Percentiles rank a stretch among this genome's conserved stretches.
phyloP scores from a whole-genome alignment of 805 yeast genomes.

The Scheffersomyces amazonensis region DNA sequence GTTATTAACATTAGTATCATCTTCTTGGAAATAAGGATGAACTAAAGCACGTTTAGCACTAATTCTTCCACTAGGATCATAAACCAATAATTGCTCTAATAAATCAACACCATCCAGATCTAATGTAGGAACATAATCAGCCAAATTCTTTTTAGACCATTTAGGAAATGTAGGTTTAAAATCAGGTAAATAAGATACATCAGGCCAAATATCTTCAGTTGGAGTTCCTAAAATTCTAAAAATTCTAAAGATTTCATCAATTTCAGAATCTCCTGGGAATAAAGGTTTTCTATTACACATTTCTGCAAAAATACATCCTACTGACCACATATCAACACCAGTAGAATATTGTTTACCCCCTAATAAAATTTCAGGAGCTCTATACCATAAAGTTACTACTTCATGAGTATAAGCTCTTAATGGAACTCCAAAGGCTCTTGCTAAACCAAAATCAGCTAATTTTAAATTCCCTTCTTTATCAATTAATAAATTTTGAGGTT shows the following conservation, averaged over 20 bases:
- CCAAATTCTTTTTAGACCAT: slow-evolving; percentile 73
- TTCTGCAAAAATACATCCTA: slow-evolving; percentile 96
- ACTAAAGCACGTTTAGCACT: slow-evolving; percentile 89
- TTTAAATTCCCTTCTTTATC: slow-evolving; percentile 94
- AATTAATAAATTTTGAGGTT: slow-evolving; percentile 93
- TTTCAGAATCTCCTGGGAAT: slow-evolving; percentile 97
- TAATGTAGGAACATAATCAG: slow-evolving; percentile 71
- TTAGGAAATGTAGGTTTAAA: slow-evolving; percentile 91
- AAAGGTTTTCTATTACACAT: slow-evolving; percentile 95
- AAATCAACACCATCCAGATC: slow-evolving; percentile 84
- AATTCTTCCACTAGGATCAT: slow-evolving; percentile 91
- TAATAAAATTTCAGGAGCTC: slow-evolving; percentile 92
- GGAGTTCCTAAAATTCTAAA: slow-evolving; percentile 94
- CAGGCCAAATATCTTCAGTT: slow-evolving; percentile 91
- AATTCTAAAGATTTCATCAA: slow-evolving; percentile 92
- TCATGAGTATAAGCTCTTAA: slow-evolving; percentile 96
- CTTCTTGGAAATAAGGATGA: slow-evolving; percentile 83
- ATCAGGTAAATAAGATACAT: slow-evolving; percentile 85
- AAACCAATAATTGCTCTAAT: slow-evolving; percentile 72
- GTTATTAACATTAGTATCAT: no score
- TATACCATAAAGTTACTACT: slow-evolving; percentile 96
- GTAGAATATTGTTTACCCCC: slow-evolving; percentile 98
- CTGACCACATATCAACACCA: slow-evolving; percentile 98
- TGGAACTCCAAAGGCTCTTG: slow-evolving; percentile 97
- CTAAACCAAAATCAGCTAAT: slow-evolving; percentile 80